These are phyloP conservation scores for Ampelomyces quisqualis DNA, from an alignment of 2,329 filamentous ascomycete genomes.

Conservation along the genomic window DNA sequence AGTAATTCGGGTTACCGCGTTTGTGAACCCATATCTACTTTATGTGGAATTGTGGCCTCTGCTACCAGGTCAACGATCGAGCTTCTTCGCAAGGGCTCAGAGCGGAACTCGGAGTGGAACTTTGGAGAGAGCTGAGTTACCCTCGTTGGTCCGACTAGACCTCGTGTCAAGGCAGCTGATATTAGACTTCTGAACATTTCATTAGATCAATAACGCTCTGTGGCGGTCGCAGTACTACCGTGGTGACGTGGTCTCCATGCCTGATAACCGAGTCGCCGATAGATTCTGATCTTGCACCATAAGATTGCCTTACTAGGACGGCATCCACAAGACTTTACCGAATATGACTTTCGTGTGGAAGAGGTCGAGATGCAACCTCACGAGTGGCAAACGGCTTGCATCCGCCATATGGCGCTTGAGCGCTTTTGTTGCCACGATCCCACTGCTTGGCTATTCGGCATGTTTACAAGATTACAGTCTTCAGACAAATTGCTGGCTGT, in stretches of 20 bases:
- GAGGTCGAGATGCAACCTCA: conserved; percentile 3
- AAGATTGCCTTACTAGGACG: conserved; percentile 7
- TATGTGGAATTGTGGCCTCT: conserved; percentile 10
- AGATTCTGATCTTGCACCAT: conserved; percentile 13
- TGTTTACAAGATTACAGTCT: conserved; percentile 34
- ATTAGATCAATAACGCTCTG: conserved; percentile 21
- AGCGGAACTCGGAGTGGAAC: conserved; percentile 18
- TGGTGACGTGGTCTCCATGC: too few species aligned
- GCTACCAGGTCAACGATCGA: conserved; percentile 6
- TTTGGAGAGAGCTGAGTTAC: conserved; percentile 38
- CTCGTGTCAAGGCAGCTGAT: conserved; percentile 38
- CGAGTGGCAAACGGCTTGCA: not conserved
- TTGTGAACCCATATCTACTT: conserved; percentile 30
- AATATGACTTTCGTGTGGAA: conserved; percentile 4
- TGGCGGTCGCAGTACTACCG: conserved; percentile 14
- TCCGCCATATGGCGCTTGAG: not conserved
- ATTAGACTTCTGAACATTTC: conserved; percentile 25
- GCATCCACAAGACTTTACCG: conserved; percentile 9
- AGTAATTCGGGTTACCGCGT: conserved; percentile 2
- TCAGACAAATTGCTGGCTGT: conserved; percentile 19
- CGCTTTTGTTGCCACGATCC: too few species aligned
- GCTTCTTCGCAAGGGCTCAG: conserved; percentile 8
- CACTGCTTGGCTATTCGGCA: conserved; percentile 22
- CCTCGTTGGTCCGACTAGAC: conserved; percentile 15
- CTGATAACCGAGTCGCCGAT: conserved; percentile 14